Conservation (phyloP, 1,139 yeast species). For the Sugiyamaella castrensis region DNA sequence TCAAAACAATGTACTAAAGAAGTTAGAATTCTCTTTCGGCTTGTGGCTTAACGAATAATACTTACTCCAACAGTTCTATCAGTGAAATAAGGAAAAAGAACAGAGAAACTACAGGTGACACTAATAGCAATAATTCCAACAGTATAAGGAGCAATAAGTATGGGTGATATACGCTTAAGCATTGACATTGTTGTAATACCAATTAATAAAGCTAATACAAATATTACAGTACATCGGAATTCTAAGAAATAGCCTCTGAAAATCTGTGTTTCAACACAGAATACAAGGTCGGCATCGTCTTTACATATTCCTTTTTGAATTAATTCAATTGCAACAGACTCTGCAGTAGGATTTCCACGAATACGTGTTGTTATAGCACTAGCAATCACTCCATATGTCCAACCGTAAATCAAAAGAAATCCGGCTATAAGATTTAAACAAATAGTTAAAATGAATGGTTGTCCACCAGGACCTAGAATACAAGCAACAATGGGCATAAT, state of each 20-base stretch:
- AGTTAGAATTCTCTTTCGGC: background rate
- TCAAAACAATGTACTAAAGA: constrained; percentile 16
- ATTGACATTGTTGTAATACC: constrained; percentile 15
- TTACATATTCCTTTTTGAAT: constrained; percentile 27
- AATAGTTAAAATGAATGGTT: constrained; percentile 26
- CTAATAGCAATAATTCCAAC: constrained; percentile 25
- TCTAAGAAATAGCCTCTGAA: constrained; percentile 29
- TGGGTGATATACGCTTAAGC: constrained; percentile 14
- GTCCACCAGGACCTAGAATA: constrained; percentile 31
- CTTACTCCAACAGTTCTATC: constrained; percentile 27
- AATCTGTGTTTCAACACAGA: constrained; percentile 24
- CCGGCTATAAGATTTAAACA: constrained; percentile 23
- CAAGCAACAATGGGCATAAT: constrained; percentile 29
- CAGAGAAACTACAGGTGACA: constrained; percentile 22
- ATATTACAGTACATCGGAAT: constrained; percentile 26
- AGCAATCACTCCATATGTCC: constrained; percentile 25
- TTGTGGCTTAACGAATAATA: background rate
- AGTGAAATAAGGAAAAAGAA: constrained; percentile 28
- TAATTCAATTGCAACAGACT: constrained; percentile 17
- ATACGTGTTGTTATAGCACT: constrained; percentile 29
- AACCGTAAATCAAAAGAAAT: constrained; percentile 23
- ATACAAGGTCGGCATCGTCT: constrained; percentile 13
- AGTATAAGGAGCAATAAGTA: constrained; percentile 19
- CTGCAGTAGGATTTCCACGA: constrained; percentile 28
- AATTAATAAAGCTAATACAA: constrained; percentile 28